Conservation (phyloP, 257 asterid species). For the Solanum bukasovii region DNA sequence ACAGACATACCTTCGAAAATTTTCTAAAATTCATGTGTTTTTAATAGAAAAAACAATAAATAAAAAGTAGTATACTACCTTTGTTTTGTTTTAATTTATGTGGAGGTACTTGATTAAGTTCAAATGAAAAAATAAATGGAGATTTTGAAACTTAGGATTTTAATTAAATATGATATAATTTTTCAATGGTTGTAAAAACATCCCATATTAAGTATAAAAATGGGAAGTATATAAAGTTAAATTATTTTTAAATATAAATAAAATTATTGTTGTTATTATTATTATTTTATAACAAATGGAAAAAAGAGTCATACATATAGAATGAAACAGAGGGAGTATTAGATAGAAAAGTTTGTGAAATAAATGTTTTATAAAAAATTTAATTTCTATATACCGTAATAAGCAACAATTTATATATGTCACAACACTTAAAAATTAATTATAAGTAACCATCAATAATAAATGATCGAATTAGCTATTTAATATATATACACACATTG, state of each 20-base stretch:
- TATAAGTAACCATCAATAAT: too few relatives aligned
- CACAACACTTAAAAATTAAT: background rate
- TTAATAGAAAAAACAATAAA: background rate
- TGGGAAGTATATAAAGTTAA: background rate
- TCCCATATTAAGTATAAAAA: background rate
- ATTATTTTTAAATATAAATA: background rate
- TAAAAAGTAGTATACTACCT: background rate
- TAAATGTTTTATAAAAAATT: background rate
- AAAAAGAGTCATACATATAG: background rate
- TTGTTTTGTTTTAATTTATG: background rate
- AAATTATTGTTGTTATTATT: background rate
- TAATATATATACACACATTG: too few relatives aligned
- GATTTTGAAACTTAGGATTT: background rate
- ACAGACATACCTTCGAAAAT: background rate
- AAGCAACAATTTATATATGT: background rate
- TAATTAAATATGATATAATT: background rate
- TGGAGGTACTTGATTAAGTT: background rate
- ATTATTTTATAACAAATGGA: background rate
- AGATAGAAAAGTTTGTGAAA: background rate
- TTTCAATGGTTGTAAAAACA: background rate
- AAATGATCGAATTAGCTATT: too few relatives aligned
- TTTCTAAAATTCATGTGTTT: background rate
- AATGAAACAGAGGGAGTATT: background rate
- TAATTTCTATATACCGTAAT: background rate
- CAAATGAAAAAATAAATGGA: background rate